These are phyloP conservation scores for Colletotrichum sp. DNA, from an alignment of 2,329 filamentous ascomycete species.

Conservation along the genomic window DNA sequence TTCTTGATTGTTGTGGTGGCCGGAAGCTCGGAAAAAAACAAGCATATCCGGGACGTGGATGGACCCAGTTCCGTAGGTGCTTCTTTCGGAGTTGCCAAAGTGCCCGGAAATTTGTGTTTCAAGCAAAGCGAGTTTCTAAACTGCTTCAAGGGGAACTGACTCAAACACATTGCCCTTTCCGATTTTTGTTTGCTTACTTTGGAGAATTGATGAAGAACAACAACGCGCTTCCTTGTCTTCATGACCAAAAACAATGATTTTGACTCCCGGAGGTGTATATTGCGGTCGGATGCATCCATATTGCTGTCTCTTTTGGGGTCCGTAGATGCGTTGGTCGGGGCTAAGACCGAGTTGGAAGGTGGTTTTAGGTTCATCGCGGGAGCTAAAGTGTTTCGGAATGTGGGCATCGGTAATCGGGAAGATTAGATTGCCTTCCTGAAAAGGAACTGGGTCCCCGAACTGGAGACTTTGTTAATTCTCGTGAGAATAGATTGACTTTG, in stretches of 20 bases:
- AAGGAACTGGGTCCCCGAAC: background rate
- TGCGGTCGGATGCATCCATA: background rate
- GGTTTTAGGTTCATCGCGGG: background rate
- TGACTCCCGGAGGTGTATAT: background rate
- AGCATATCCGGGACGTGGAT: background rate
- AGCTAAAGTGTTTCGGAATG: background rate
- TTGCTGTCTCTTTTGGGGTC: background rate
- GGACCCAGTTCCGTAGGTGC: background rate
- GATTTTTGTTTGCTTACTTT: background rate
- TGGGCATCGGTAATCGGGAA: background rate
- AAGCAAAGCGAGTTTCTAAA: background rate
- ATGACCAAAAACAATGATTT: background rate
- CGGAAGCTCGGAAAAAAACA: background rate
- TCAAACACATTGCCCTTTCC: background rate
- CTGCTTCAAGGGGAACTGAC: background rate
- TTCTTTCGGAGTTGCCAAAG: background rate
- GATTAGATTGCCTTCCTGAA: background rate
- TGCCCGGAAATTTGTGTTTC: background rate
- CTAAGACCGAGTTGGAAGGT: background rate
- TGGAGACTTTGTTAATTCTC: background rate
- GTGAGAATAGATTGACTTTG: background rate
- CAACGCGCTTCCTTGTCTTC: background rate
- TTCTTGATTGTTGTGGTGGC: background rate
- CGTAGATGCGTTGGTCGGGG: background rate
- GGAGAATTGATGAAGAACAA: background rate